Base-by-base conservation (phyloP, 352 stramenopile species). In the Globisporangium spinosum region DNA sequence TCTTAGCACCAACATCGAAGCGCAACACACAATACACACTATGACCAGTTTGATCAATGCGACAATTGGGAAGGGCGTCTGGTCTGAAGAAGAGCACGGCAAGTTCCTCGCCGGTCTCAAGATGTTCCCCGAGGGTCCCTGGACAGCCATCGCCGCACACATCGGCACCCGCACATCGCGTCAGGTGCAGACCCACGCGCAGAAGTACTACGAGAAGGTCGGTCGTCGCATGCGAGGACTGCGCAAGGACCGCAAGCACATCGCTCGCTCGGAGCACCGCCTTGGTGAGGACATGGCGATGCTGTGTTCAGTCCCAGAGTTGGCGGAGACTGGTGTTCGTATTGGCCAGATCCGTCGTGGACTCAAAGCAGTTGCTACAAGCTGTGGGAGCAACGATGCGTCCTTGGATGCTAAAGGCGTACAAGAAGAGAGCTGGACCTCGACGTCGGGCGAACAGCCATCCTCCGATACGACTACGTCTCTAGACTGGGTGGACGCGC, bases 191-290 rank as follows among this genome's bases (percentile, higher is more conserved):
- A 90, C 80, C 20, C 75, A 81, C 57, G 72, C 72, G 4, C 72
- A 81, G 65, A 81, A 81, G 64, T 92, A 92, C 68, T 83, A 87
- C 68, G 80, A 92, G 62, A 90, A 92, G 68, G 82, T 92, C 65
- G 77, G 79, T 58, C 79, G 84, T 2, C 73, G 80, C n/a, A 67
- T 89, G 56, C 82, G 84, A 4, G 80, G 84, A 0, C 70, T 92
- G 6, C 82, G 82, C 69, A 87, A 87, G 59, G 47, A 55, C 27
- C 81, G 47, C 69, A 89, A 82, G 71, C 83, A 72, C 23, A 79
- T 76, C 67, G 79, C 73, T 12, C 67, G 82, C 23, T 68, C 77
- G 17, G 80, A 89, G 58, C 82, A 89, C 65, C 77, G 78, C 20
- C 84, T 90, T 62, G 80, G 86, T 45, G 70, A 82, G n/a, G 70